Base-by-base conservation (phyloP, 1,284 basidiomycete species). In the Amylostereum chailletii region DNA sequence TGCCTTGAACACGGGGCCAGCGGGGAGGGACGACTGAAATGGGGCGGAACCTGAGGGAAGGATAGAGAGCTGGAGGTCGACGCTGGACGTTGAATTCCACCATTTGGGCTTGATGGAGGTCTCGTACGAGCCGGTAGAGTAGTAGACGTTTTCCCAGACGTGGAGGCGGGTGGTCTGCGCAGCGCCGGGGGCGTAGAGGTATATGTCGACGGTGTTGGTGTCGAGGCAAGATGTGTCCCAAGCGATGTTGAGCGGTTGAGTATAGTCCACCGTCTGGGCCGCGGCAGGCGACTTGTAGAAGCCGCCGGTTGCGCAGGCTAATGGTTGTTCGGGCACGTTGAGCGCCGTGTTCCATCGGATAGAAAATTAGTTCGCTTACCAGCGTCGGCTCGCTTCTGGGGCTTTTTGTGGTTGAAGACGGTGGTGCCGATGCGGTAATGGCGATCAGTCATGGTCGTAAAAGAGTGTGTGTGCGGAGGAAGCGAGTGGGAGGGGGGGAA, bases 1-100 rank as follows among this genome's bases (percentile, higher is more conserved):
- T 1, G 80, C 83, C 6, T 70, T 79, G 63, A 90, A 90, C 45
- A 86, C 64, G 29, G 91, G 91, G 1, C 86, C 90, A 10, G 81
- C 75, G 11, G 83, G 78, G 27, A 81, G 63, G 40, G 70, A 64
- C 42, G 76, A 72, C 37, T 81, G 62, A 70, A 82, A 90, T 2
- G 73, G 64, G 2, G 76, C 71, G 2, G 70, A 60, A 34, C 78
- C 80, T 6, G 71, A 59, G 10, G 77, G 62, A 53, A 90, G 70
- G 62, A 94, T 86, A 50, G 71, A 68, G 53, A 92, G 62, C 59
- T 92, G 83, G 11, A 93, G 75, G 5, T 65, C 58, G 19, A 77
- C 70, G 2, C 71, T 66, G 2, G 69, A 53, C 2, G 82, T 79
- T 8, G 75, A 65, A 59, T 90, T 86, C 87, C 88, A 93, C 89